These are phyloP conservation scores for Fragaria ananassa DNA, from an alignment of 306 rosid genomes.

Conservation along the genomic window DNA sequence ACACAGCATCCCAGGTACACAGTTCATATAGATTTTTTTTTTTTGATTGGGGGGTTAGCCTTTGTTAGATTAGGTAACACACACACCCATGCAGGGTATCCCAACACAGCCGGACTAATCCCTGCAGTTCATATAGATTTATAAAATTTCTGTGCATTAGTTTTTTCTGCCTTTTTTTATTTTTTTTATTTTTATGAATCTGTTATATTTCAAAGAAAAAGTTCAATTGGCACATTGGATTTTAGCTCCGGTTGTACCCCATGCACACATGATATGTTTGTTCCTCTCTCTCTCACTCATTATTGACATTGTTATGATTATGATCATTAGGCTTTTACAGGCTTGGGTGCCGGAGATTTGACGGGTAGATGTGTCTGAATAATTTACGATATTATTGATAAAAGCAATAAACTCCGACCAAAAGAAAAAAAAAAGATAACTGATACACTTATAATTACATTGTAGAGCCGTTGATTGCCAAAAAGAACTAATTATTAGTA, in stretches of 20 bases:
- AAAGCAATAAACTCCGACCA: slow-evolving; percentile 8
- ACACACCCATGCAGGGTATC: too few relatives aligned
- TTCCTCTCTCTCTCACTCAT: slow-evolving; percentile 39
- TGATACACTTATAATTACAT: slow-evolving; percentile 2
- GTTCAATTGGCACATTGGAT: slow-evolving; percentile 23
- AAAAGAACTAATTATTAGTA: slow-evolving; percentile 26
- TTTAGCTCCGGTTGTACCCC: slow-evolving; percentile 29
- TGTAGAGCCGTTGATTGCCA: slow-evolving; percentile 11
- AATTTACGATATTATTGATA: neutral
- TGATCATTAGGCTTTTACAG: slow-evolving; percentile 28
- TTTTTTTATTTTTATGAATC: slow-evolving; percentile 22
- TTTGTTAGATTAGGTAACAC: too few relatives aligned
- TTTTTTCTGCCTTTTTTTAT: neutral
- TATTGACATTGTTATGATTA: slow-evolving; percentile 38
- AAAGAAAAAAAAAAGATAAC: neutral
- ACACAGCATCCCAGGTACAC: slow-evolving; percentile 89
- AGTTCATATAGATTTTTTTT: neutral
- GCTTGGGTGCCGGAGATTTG: slow-evolving; percentile 33
- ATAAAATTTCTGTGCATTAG: neutral
- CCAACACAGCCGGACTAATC: too few relatives aligned
- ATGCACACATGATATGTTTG: slow-evolving; percentile 21
- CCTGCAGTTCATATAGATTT: neutral
- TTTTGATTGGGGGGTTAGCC: too few relatives aligned
- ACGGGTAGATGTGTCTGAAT: slow-evolving; percentile 14
- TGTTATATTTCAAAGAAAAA: slow-evolving; percentile 15